These are phyloP conservation scores for Fusarium sororula DNA, from an alignment of 2,329 filamentous ascomycete genomes.

Conservation along the genomic window DNA sequence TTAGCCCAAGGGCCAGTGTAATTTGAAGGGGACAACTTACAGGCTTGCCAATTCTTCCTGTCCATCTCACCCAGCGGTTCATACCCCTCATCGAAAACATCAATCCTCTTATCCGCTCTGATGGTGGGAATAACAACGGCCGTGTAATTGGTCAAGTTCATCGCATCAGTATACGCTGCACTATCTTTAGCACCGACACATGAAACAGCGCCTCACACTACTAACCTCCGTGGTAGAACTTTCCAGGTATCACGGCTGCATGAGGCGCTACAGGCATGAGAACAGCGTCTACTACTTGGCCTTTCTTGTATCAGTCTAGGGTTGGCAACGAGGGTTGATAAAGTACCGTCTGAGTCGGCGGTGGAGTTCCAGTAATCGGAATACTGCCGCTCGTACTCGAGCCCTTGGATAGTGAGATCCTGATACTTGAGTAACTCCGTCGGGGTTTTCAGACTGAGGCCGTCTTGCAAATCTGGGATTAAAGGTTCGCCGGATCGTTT, in stretches of 20 bases:
- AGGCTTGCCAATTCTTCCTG: constrained; percentile 55
- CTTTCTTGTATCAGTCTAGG: constrained; percentile 21
- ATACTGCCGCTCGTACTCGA: constrained; percentile 65
- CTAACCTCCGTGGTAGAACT: constrained; percentile 51
- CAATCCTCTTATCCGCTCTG: constrained; percentile 59
- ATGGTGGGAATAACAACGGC: constrained; percentile 64
- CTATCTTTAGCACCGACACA: accelerated
- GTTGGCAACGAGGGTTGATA: background rate
- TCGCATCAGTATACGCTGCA: constrained; percentile 47
- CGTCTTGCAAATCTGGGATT: constrained; percentile 51
- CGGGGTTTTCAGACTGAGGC: constrained; percentile 43
- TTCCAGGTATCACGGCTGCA: constrained; percentile 56
- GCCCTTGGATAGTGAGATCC: constrained; percentile 61
- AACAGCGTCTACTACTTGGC: constrained; percentile 63
- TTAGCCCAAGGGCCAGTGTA: no score
- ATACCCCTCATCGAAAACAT: constrained; percentile 51
- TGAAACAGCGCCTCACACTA: accelerated
- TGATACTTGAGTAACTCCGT: constrained; percentile 47
- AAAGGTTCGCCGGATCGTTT: constrained; percentile 64
- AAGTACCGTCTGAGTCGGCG: constrained; percentile 55
- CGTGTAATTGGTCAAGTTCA: constrained; percentile 67
- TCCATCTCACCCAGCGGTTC: constrained; percentile 54
- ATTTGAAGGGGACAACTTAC: constrained; percentile 46
- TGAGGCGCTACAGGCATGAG: constrained; percentile 61
- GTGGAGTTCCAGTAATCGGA: constrained; percentile 72